These are phyloP conservation scores for Podosphaera fusca DNA, from an alignment of 2,329 filamentous ascomycete genomes.

Conservation along the genomic window DNA sequence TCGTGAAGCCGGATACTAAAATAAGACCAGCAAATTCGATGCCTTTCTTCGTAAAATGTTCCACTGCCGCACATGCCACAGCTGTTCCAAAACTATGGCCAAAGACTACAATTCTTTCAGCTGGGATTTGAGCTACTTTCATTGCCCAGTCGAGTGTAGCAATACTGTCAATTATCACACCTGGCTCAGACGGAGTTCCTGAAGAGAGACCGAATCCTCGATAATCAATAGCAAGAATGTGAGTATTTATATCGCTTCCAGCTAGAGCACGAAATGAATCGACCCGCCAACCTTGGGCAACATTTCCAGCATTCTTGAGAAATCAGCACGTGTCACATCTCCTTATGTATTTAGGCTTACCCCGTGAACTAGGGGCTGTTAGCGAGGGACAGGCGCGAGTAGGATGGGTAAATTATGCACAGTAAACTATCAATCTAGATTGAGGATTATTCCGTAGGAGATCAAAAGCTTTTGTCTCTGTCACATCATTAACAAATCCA, in stretches of 20 bases:
- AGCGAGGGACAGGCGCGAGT: constrained; percentile 2
- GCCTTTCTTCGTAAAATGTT: constrained; percentile 36
- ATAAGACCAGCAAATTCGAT: constrained; percentile 59
- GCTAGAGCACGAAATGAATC: constrained; percentile 57
- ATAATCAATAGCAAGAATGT: constrained; percentile 78
- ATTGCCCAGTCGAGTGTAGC: constrained; percentile 53
- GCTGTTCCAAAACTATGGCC: constrained; percentile 82
- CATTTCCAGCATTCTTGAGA: constrained; percentile 56
- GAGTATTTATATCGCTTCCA: constrained; percentile 42
- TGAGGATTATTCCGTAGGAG: constrained; percentile 39
- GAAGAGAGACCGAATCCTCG: constrained; percentile 67
- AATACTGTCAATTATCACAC: constrained; percentile 58
- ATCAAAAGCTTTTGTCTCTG: constrained; percentile 31
- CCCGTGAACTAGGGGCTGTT: constrained; percentile 30
- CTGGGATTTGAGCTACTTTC: constrained; percentile 35
- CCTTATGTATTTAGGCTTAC: constrained; percentile 20
- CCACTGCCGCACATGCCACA: constrained; percentile 50
- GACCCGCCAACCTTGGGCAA: constrained; percentile 58
- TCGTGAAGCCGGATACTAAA: constrained; percentile 59
- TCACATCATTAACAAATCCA: constrained; percentile 25
- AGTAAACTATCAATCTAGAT: constrained; percentile 39
- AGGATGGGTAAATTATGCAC: constrained; percentile 19
- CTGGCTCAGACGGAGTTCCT: constrained; percentile 57
- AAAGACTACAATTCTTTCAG: constrained; percentile 53
- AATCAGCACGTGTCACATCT: constrained; percentile 1